Base-by-base conservation (phyloP, 805 yeast genomes). In the Torulaspora maleeae region DNA sequence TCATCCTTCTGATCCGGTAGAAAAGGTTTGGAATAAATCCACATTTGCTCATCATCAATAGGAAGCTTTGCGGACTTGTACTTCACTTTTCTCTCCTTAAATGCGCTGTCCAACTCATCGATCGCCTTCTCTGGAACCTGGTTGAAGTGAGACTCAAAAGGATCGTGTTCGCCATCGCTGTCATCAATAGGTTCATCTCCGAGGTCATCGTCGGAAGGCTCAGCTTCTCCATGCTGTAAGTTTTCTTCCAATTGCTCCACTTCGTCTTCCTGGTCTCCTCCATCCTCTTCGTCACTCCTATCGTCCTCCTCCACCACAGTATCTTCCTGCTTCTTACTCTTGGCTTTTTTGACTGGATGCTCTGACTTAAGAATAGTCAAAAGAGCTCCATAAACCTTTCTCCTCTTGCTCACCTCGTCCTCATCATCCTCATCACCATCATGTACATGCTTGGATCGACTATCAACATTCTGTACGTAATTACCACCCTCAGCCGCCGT, bases 131-230 rank as follows among this genome's bases (percentile, higher is more conserved):
- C 69, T 2, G 66, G 36, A 9, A 76, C 69, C 16, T 70, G 66
- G 38, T 81, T 83, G 64, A 84, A 90, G 62, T 90, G 98, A 10
- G 67, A 58, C 49, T 85, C 86, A 55, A 86, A 89, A 0, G 95
- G 86, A 66, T 91, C 96, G 6, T 65, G 60, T 9, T 68, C 73
- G 38, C 66, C 70, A 29, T 72, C 72, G 24, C 66, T 71, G 24
- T 62, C 69, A 22, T 68, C 68, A 16, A 51, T 59, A 12, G 47
- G 61, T 6, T 61, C 67, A 7, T 59, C 64, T 25, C 49, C 66
- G 4, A 46, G 61, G 19, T 56, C 69, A 17, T 61, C 70, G 15
- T 57, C 43, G 3, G 56, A 51, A 17, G 52, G 54, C 4, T 59
- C 64, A 4, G 47, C 48, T 1, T 35, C 41, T 44, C 16, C 13